Evolutionary conservation across 2,329 filamentous ascomycete species (phyloP).

Genomic region (Aspergillus floridensis): DNA sequence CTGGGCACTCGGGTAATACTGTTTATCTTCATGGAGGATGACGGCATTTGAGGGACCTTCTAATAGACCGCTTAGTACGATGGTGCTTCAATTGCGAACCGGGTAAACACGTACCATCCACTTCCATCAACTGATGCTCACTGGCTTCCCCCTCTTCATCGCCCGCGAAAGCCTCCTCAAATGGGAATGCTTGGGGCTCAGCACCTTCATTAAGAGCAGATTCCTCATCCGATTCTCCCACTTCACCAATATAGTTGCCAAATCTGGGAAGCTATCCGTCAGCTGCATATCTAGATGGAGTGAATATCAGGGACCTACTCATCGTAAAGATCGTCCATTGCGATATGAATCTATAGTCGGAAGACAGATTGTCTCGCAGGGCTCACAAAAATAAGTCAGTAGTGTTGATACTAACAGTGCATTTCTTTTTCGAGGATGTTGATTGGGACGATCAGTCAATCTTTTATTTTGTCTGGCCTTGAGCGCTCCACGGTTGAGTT

Average conservation of each 20-base stretch:
- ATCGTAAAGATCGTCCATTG: constrained; percentile 95
- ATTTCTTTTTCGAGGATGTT: constrained; percentile 13
- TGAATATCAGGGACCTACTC: constrained; percentile 58
- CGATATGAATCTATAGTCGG: constrained; percentile 21
- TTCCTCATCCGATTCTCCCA: constrained; percentile 83
- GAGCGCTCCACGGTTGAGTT: not conserved
- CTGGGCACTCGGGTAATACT: constrained; percentile 97
- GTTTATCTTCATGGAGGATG: constrained; percentile 98
- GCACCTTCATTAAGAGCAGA: constrained; percentile 67
- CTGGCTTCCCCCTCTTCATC: constrained; percentile 60
- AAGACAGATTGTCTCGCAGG: not conserved
- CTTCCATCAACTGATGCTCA: constrained; percentile 86
- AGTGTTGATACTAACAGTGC: constrained; percentile 6
- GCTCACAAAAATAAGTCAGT: constrained; percentile 10
- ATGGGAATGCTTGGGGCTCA: constrained; percentile 75
- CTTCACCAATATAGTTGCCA: constrained; percentile 97
- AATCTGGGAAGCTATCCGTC: constrained; percentile 59
- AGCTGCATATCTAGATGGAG: not conserved
- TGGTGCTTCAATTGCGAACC: not conserved
- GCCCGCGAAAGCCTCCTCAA: constrained; percentile 67
- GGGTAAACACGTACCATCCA: constrained; percentile 63
- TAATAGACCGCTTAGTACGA: constrained; percentile 44
- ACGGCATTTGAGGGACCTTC: constrained; percentile 93
- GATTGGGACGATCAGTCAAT: not conserved
- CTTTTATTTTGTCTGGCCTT: not conserved